A percentile compares a stretch with the other conserved stretches of the same genome.
These are phyloP conservation scores for Citrus inodora DNA, from an alignment of 345 rosid genomes.

Conservation along the genomic window DNA sequence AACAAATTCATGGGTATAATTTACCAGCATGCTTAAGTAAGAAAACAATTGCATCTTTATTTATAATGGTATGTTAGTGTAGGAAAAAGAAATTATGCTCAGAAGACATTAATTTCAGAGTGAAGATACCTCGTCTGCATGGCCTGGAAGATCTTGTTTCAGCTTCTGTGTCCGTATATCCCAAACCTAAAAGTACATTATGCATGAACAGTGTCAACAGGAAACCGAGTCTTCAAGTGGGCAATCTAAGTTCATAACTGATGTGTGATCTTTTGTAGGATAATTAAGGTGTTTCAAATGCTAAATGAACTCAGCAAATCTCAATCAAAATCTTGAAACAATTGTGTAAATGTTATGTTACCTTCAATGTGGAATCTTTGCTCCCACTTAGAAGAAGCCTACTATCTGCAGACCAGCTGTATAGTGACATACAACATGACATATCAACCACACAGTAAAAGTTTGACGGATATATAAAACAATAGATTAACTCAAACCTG, in stretches of 20 bases:
- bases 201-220: neutral
- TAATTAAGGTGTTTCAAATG: neutral
- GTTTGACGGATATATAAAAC: neutral
- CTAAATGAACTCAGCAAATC: neutral
- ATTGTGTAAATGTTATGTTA: slow-evolving; percentile 15
- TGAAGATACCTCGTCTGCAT: slow-evolving; percentile 79
- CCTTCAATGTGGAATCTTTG: slow-evolving; percentile 96
- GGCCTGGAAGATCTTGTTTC: slow-evolving; percentile 97
- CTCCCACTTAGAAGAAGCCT: slow-evolving; percentile 95
- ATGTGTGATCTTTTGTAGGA: neutral
- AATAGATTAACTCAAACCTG: slow-evolving; percentile 40
- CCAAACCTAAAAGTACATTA: slow-evolving; percentile 56
- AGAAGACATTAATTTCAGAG: neutral
- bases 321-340: neutral
- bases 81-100: neutral
- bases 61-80: neutral
- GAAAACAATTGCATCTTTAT: slow-evolving; percentile 1
- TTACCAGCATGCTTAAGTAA: neutral
- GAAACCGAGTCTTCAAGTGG: neutral
- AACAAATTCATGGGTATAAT: neutral
- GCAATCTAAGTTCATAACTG: neutral
- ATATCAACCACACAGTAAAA: slow-evolving; percentile 7
- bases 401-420: slow-evolving; percentile 98
- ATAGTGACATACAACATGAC: slow-evolving; percentile 7
- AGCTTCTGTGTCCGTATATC: slow-evolving; percentile 71